These are phyloP conservation scores for Ganoderma sinense DNA, from an alignment of 1,284 basidiomycete genomes.

Conservation along the genomic window DNA sequence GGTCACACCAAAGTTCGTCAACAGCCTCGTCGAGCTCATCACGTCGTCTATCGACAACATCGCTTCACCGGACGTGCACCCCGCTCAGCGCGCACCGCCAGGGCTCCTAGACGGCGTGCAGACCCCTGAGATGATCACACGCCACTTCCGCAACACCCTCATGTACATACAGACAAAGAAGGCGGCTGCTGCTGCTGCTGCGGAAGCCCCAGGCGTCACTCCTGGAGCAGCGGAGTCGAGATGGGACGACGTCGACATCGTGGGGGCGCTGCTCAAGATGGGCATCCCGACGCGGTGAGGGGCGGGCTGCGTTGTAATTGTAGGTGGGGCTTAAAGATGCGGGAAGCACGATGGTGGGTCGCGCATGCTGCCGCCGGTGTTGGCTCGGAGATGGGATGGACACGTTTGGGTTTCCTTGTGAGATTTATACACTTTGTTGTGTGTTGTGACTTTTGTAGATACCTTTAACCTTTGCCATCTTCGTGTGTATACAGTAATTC, in stretches of 20 bases:
- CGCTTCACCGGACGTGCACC: conserved; percentile 84
- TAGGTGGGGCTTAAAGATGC: neutral
- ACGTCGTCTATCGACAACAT: conserved; percentile 91
- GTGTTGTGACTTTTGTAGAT: conserved; percentile 28
- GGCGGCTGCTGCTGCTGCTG: conserved; percentile 43
- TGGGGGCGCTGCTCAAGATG: conserved; percentile 89
- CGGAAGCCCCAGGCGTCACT: conserved; percentile 38
- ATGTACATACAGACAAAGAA: conserved; percentile 85
- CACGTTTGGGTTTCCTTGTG: conserved; percentile 10
- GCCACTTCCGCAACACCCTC: conserved; percentile 93
- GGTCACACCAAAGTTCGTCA: conserved; percentile 94
- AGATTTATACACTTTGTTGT: conserved; percentile 26
- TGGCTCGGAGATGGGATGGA: conserved; percentile 15
- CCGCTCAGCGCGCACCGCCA: conserved; percentile 79
- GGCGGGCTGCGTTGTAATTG: conserved; percentile 1
- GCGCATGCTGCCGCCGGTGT: neutral
- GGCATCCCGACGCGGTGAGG: conserved; percentile 52
- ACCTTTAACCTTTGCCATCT: conserved; percentile 29
- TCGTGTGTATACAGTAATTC: conserved; percentile 30
- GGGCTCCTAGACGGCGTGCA: conserved; percentile 91
- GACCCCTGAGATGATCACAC: conserved; percentile 89
- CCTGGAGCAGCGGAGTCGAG: conserved; percentile 54
- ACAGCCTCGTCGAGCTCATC: conserved; percentile 92
- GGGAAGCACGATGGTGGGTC: neutral
- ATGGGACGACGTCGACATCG: conserved; percentile 88